Percentiles rank a stretch among this genome's conserved stretches.
Conservation (phyloP, 1,139 yeast species). For the Suhomyces wounanorum region DNA sequence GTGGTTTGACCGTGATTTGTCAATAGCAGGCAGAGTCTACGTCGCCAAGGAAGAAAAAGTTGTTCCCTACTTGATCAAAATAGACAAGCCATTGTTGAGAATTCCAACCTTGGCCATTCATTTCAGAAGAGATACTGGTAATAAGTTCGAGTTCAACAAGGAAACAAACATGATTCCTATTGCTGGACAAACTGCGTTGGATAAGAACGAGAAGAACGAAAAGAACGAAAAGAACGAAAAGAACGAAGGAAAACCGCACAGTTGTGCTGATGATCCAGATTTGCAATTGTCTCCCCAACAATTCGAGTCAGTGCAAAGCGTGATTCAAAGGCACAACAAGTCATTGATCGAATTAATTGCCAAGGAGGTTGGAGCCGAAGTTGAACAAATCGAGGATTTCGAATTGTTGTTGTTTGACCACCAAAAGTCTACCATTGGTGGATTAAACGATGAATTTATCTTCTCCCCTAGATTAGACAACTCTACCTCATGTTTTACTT, state of each 20-base stretch:
- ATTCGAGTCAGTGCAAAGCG: conserved; percentile 65
- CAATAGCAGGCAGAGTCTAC: conserved; percentile 90
- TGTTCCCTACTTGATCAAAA: conserved; percentile 70
- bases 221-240: conserved; percentile 18
- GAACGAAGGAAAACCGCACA: conserved; percentile 26
- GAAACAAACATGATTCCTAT: conserved; percentile 88
- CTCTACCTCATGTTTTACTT: conserved; percentile 81
- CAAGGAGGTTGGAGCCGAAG: conserved; percentile 52
- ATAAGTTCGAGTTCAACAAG: conserved; percentile 84
- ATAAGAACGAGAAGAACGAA: conserved; percentile 27
- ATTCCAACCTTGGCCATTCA: conserved; percentile 97
- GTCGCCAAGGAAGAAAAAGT: conserved; percentile 53
- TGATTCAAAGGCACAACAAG: conserved; percentile 74
- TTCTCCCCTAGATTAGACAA: conserved; percentile 95
- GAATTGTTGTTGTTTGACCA: conserved; percentile 88
- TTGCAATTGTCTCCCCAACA: conserved; percentile 51
- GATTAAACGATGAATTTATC: conserved; percentile 84
- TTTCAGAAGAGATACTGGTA: conserved; percentile 72
- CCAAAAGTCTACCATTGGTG: conserved; percentile 82
- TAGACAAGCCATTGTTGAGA: conserved; percentile 81
- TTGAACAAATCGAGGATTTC: conserved; percentile 74
- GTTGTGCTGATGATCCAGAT: conserved; percentile 49
- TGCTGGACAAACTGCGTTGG: conserved; percentile 63
- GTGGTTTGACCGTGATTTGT: conserved; percentile 92
- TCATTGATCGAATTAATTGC: conserved; percentile 72